phyloP scores from a whole-genome alignment of 2,329 filamentous ascomycete species.

The Talaromyces albobiverticillius region DNA sequence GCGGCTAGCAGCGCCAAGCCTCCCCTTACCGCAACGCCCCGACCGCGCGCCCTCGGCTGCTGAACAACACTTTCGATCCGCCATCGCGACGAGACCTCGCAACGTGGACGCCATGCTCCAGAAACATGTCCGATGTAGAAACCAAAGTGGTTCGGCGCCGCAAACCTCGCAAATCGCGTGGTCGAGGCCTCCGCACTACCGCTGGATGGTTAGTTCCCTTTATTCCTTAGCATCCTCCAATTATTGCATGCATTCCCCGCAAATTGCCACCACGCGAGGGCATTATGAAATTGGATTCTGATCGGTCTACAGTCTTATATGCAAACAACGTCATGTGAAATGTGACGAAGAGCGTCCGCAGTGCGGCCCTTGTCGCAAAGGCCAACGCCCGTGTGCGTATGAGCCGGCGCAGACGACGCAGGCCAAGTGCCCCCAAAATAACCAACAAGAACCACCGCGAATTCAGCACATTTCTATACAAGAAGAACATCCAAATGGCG shows the following conservation, averaged over 20 bases:
- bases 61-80: no score
- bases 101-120: background rate
- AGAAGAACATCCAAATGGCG: background rate
- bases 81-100: background rate
- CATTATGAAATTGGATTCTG: no score
- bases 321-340: conserved; percentile 30
- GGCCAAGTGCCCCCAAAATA: background rate
- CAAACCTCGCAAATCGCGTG: conserved; percentile 3
- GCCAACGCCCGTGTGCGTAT: conserved; percentile 25
- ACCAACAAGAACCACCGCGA: background rate
- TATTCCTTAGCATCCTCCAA: background rate
- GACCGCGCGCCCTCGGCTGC: no score
- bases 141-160: background rate
- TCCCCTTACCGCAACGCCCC: no score
- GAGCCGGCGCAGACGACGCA: background rate
- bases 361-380: conserved; percentile 28
- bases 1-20: no score
- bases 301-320: conserved; percentile 23
- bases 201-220: background rate
- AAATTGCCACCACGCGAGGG: background rate
- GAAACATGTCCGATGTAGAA: background rate
- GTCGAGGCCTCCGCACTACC: conserved; percentile 7
- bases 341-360: conserved; percentile 28
- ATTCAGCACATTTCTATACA: background rate
- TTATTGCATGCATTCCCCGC: background rate